Evolutionary conservation across 1,284 basidiomycete species (phyloP).

Genomic region (Trichosporon coremiiforme): DNA sequence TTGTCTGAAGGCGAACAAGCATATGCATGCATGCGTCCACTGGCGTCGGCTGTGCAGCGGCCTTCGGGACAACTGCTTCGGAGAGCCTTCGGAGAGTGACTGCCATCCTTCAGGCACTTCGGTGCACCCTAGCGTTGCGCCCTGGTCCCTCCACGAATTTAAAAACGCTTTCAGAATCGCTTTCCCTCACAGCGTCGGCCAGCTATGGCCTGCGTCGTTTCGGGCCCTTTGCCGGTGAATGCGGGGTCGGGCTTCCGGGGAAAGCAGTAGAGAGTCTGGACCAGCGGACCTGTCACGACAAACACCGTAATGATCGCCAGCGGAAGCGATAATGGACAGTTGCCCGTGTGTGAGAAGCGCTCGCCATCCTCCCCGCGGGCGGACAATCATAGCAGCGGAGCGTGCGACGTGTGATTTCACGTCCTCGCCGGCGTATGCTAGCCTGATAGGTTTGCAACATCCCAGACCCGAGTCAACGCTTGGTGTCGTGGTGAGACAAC

Average conservation of each 20-base stretch:
- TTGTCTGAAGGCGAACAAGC: no score
- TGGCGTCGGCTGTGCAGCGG: no score
- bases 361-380: no score
- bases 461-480: not conserved
- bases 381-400: not conserved
- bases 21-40: not conserved
- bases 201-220: not conserved
- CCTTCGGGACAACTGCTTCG: not conserved
- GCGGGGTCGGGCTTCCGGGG: no score
- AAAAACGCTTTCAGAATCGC: not conserved
- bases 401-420: not conserved
- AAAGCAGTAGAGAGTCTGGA: not conserved
- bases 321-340: not conserved
- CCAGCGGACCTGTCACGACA: not conserved
- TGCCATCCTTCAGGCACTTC: not conserved
- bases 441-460: no score
- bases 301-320: not conserved
- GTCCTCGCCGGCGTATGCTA: not conserved
- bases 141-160: not conserved
- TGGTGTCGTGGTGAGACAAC: not conserved
- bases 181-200: no score
- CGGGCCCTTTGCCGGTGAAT: no score
- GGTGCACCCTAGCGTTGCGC: not conserved
- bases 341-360: not conserved
- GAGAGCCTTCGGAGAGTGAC: not conserved